Conservation (phyloP, 495 filamentous ascomycete genomes). For the Astrothelium macrocarpum region DNA sequence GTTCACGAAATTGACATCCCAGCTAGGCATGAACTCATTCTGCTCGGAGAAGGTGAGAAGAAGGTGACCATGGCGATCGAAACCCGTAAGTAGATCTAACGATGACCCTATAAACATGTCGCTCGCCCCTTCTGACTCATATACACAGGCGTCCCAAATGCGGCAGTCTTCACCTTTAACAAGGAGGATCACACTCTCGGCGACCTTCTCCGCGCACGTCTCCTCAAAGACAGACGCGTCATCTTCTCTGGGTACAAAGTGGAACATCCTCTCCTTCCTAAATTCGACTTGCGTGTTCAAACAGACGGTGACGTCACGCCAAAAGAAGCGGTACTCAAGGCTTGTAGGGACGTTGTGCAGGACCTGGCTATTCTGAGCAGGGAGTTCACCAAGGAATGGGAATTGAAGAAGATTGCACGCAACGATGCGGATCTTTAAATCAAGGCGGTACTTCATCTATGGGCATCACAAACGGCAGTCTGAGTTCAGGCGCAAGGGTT, state of each 20-base stretch:
- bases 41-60: conserved; percentile 77
- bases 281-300: conserved; percentile 79
- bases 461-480: neutral
- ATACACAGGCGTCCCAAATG: conserved; percentile 63
- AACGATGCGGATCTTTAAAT: neutral
- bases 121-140: conserved; percentile 7
- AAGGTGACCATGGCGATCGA: conserved; percentile 81
- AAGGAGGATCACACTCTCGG: conserved; percentile 97
- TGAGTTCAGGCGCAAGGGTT: neutral
- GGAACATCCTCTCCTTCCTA: conserved; percentile 74
- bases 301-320: conserved; percentile 83
- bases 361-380: conserved; percentile 66
- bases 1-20: conserved; percentile 11
- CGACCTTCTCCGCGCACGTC: conserved; percentile 73
- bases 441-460: neutral
- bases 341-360: conserved; percentile 67
- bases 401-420: conserved; percentile 67
- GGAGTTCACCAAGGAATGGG: conserved; percentile 91
- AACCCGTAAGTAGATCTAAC: conserved; percentile 55
- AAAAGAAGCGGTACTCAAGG: conserved; percentile 70
- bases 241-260: conserved; percentile 78
- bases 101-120: neutral
- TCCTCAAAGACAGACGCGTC: conserved; percentile 69
- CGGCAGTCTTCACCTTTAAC: conserved; percentile 82
- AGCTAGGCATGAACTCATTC: conserved; percentile 79